phyloP scores from a whole-genome alignment of 2,329 filamentous ascomycete species.

The Penicillium hesseltinei region DNA sequence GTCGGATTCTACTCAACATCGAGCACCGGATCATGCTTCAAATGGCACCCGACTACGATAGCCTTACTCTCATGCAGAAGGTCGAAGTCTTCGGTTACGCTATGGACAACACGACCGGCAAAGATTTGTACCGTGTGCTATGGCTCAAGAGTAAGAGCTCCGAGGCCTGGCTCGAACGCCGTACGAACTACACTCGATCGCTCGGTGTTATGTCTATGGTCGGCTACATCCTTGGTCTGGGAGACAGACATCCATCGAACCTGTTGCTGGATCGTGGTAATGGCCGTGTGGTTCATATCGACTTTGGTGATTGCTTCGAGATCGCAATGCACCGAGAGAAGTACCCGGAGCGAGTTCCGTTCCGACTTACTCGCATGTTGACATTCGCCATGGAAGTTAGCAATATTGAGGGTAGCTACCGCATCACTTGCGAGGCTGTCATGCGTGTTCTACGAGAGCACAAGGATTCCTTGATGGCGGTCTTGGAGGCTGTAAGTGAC shows the following conservation, averaged over 20 bases:
- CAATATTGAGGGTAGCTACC: slow-evolving; percentile 98
- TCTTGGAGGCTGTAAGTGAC: slow-evolving; percentile 82
- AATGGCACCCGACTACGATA: slow-evolving; percentile 99
- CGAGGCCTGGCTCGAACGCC: slow-evolving; percentile 93
- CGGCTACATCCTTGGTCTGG: slow-evolving; percentile 96
- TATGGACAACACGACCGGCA: slow-evolving; percentile 97
- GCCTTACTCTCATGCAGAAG: slow-evolving; percentile 98
- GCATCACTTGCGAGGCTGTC: slow-evolving; percentile 96
- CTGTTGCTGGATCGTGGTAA: slow-evolving; percentile 95
- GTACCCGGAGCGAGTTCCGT: slow-evolving; percentile 94
- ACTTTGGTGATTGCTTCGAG: slow-evolving; percentile 99
- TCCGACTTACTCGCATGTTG: slow-evolving; percentile 96
- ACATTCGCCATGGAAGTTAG: slow-evolving; percentile 99
- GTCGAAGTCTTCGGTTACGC: slow-evolving; percentile 99
- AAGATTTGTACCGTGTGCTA: slow-evolving; percentile 94
- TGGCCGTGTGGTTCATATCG: slow-evolving; percentile 96
- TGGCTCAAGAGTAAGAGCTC: slow-evolving; percentile 99
- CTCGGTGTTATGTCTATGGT: slow-evolving; percentile 99
- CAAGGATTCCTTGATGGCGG: slow-evolving; percentile 97
- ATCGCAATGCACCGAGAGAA: slow-evolving; percentile 99
- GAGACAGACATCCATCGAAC: slow-evolving; percentile 96
- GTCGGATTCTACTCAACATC: slow-evolving; percentile 97
- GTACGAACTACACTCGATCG: slow-evolving; percentile 98
- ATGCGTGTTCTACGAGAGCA: slow-evolving; percentile 96
- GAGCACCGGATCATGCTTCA: slow-evolving; percentile 99